Evolutionary conservation across 2,329 filamentous ascomycete genomes (phyloP), one percentile per base, ranked within the genome.

Genomic region (Paecilomyces sp.): DNA sequence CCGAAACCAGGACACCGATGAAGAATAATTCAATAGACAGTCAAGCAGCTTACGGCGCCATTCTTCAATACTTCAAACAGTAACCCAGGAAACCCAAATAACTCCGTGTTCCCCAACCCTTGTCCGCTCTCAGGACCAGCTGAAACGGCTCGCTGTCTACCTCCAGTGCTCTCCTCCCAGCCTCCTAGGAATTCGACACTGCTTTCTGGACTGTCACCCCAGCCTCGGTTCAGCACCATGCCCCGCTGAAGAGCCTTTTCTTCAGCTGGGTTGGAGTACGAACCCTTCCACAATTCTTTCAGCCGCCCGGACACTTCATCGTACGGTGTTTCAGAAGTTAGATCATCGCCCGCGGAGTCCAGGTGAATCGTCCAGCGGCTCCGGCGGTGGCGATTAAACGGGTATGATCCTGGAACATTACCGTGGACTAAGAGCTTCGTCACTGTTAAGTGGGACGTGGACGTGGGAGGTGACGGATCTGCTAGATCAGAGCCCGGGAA

Each of bases 51-150:
- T 25, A 99, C 90, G 62, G 86, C 88, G 3, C 90, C 92, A 70
- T 96, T 97, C 85, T 90, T 92, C 74, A 97, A 77, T 30, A 99
- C 93, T 77, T 99, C 94, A 77, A 99, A 97, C 54, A 97, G 86
- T 74, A 97, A 78, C 0, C 94, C 93, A 0, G 94, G 93, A 69
- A 97, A 97, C 1, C 93, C 92, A 77, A 91, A 97, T 30, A 99
- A 76, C 62, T 92, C 93, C 15, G 92, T 96, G 59, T 88, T 89
- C 22, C 85, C 85, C 62, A 88, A 73, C 63, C 87, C 70, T 74
- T 80, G 71, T 75, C 83, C 77, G 76, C 85, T 72, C 66, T 81
- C 78, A 13, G 77, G 77, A 31, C 63, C 67, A 59, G 68, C 67
- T 74, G 75, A 64, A 76, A 67, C 69, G 74, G 74, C 67, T 79